These are phyloP conservation scores for Rubus idaeus DNA, from an alignment of 306 rosid genomes.

Conservation along the genomic window DNA sequence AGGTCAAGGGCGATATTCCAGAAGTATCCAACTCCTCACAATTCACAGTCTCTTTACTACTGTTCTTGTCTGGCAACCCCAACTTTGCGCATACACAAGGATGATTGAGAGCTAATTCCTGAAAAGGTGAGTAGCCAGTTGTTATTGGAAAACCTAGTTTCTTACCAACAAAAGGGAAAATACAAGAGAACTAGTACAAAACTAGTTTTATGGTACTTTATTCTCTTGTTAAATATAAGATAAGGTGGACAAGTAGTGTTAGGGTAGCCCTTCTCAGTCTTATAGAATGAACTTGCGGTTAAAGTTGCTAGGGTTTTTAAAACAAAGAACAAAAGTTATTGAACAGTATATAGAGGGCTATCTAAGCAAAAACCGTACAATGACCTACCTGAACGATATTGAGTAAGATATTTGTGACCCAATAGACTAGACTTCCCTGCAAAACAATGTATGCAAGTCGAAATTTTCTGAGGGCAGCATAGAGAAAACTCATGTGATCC, in stretches of 20 bases:
- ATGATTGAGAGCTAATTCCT: slow-evolving; percentile 65
- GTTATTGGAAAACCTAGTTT: no score
- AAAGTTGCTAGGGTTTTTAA: no score
- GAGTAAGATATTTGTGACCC: slow-evolving; percentile 77
- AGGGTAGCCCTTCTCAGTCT: no score
- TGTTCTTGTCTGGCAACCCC: slow-evolving; percentile 52
- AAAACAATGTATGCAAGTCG: slow-evolving; percentile 17
- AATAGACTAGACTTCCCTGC: slow-evolving; percentile 93
- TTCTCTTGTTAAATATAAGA: no score
- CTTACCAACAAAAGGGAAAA: no score
- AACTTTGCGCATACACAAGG: slow-evolving; percentile 65
- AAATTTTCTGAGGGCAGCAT: background rate
- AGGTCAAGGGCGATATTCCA: slow-evolving; percentile 33
- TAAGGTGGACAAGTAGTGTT: no score
- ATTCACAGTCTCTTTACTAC: slow-evolving; percentile 26
- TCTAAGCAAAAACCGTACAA: no score
- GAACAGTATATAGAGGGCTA: no score
- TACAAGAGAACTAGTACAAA: background rate
- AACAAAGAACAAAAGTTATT: no score
- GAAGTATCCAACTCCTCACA: slow-evolving; percentile 37
- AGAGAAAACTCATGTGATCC: slow-evolving; percentile 14
- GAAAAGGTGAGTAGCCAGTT: slow-evolving; percentile 35
- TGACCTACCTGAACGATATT: slow-evolving; percentile 61
- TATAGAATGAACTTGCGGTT: no score
- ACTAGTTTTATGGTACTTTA: background rate